These are phyloP conservation scores for Diaporthe sp. DNA, from an alignment of 2,329 filamentous ascomycete species.

Conservation along the genomic window DNA sequence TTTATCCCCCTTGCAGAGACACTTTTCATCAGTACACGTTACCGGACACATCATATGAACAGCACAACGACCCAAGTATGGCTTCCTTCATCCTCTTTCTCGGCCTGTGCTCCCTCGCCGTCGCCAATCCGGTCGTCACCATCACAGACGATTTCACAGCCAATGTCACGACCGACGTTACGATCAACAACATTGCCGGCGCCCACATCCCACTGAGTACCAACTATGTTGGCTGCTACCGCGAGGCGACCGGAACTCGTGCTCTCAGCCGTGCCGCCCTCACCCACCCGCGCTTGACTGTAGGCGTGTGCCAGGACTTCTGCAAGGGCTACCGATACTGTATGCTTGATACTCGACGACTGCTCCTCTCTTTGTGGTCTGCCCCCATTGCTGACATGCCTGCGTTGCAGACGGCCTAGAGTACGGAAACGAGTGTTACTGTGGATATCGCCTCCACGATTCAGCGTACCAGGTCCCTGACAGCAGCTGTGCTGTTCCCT, in stretches of 20 bases:
- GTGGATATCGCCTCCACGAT: slow-evolving; percentile 44
- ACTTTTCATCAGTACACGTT: background rate
- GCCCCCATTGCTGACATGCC: background rate
- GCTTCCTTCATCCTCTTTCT: slow-evolving; percentile 39
- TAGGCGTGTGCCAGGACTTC: slow-evolving; percentile 53
- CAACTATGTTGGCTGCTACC: slow-evolving; percentile 26
- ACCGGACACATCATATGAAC: background rate
- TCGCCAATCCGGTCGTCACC: slow-evolving; percentile 42
- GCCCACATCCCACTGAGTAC: background rate
- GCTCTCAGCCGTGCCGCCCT: background rate
- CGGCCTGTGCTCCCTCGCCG: slow-evolving; percentile 15
- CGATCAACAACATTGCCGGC: slow-evolving; percentile 37
- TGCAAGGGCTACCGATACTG: slow-evolving; percentile 54
- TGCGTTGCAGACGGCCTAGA: slow-evolving; percentile 45
- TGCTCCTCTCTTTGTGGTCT: background rate
- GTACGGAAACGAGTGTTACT: slow-evolving; percentile 54
- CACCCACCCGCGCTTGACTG: slow-evolving; percentile 50
- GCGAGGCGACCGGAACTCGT: slow-evolving; percentile 4
- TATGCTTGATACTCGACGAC: slow-evolving; percentile 43
- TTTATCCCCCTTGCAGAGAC: background rate
- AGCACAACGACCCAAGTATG: background rate
- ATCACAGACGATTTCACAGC: slow-evolving; percentile 45
- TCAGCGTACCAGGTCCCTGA: slow-evolving; percentile 40
- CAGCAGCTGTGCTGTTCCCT: slow-evolving; percentile 45
- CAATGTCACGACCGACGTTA: slow-evolving; percentile 43